Conservation (phyloP, 495 filamentous ascomycete species). For the Hypoxylon crocopeplum region DNA sequence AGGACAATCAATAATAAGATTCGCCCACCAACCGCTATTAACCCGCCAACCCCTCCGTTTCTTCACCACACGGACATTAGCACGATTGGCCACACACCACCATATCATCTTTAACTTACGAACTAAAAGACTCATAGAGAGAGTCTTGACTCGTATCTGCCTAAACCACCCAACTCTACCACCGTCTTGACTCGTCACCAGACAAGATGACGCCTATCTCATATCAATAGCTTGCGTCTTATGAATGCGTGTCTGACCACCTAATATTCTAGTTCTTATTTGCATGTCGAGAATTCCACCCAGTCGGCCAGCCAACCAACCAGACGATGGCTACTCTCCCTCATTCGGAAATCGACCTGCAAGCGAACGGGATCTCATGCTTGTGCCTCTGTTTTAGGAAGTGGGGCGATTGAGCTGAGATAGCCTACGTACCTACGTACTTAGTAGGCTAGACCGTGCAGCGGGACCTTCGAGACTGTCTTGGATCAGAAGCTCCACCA, state of each 20-base stretch:
- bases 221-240: too few relatives aligned
- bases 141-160: too few relatives aligned
- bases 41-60: too few relatives aligned
- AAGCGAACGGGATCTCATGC: constrained; percentile 29
- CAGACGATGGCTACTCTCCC: constrained; percentile 11
- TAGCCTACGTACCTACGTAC: constrained; percentile 5
- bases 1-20: too few relatives aligned
- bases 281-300: constrained; percentile 8
- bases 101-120: too few relatives aligned
- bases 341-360: constrained; percentile 34
- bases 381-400: constrained; percentile 23
- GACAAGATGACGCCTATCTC: neutral
- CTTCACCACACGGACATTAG: too few relatives aligned
- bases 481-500: constrained; percentile 15
- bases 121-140: too few relatives aligned
- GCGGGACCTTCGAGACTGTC: constrained; percentile 15
- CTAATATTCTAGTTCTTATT: constrained; percentile 16
- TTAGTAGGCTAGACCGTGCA: constrained; percentile 23
- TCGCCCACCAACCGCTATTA: too few relatives aligned
- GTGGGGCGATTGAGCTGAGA: constrained; percentile 35
- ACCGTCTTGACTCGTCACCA: too few relatives aligned
- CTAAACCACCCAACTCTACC: too few relatives aligned
- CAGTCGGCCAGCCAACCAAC: constrained; percentile 29
- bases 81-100: too few relatives aligned
- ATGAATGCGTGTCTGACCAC: constrained; percentile 33